phyloP scores from a whole-genome alignment of 805 yeast species.

The Metschnikowia bowlesiae region DNA sequence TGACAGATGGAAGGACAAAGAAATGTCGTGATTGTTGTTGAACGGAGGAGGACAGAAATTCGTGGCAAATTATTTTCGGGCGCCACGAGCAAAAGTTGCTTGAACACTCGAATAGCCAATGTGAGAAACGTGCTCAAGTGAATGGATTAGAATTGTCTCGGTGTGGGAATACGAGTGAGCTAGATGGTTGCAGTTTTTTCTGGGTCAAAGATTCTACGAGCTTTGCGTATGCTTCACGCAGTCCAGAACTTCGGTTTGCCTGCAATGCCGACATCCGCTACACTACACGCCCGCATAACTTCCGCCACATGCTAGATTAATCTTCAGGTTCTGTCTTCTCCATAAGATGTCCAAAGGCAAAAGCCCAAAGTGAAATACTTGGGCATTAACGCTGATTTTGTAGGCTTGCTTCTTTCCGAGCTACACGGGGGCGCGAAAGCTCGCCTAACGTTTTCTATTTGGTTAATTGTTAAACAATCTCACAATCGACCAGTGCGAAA shows the following conservation, averaged over 20 bases:
- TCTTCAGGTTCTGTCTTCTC: neutral
- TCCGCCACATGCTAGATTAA: too few relatives aligned
- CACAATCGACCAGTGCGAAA: neutral
- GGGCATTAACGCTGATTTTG: neutral
- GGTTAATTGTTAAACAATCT: neutral
- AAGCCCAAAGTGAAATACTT: neutral
- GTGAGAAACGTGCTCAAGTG: neutral
- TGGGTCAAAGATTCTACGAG: conserved; percentile 1
- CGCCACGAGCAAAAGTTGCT: neutral
- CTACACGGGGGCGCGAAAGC: neutral
- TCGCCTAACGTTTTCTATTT: neutral
- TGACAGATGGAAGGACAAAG: neutral
- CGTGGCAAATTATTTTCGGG: neutral
- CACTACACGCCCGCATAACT: neutral
- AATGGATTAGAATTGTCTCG: neutral
- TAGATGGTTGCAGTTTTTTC: conserved; percentile 2
- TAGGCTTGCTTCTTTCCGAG: neutral
- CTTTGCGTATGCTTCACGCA: conserved; percentile 3
- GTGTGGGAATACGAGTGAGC: neutral
- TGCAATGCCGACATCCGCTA: neutral
- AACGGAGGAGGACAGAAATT: neutral
- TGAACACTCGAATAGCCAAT: neutral
- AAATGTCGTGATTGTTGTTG: neutral
- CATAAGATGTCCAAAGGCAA: neutral
- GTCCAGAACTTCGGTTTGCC: neutral